Percentiles rank a stretch among this genome's conserved stretches.
phyloP scores from a whole-genome alignment of 2,329 filamentous ascomycete species.

The Coccinonectria pachysandricola region DNA sequence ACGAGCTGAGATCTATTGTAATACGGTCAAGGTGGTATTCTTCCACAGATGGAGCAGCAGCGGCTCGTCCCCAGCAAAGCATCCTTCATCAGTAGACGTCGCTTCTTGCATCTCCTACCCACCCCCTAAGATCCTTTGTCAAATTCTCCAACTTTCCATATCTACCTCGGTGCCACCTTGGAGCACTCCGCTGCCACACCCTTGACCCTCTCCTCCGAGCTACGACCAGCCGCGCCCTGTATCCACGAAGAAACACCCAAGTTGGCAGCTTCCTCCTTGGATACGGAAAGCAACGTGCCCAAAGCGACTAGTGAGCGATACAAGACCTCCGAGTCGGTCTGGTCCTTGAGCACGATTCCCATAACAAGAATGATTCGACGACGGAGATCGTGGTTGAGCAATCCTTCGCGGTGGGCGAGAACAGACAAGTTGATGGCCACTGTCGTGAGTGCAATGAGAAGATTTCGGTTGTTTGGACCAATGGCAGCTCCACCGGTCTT shows the following conservation, averaged over 20 bases:
- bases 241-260: constrained; percentile 33
- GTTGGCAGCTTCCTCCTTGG: constrained; percentile 31
- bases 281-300: constrained; percentile 60
- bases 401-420: constrained; percentile 43
- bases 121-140: no score
- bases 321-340: constrained; percentile 70
- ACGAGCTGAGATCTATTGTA: no score
- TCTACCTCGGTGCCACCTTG: constrained; percentile 21
- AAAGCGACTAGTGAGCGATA: constrained; percentile 75
- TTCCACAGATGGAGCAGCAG: no score
- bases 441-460: constrained; percentile 74
- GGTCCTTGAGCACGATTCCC: constrained; percentile 50
- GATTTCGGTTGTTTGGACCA: constrained; percentile 59
- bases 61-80: no score
- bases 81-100: no score
- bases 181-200: constrained; percentile 37
- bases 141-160: no score
- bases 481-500: constrained; percentile 36
- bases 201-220: constrained; percentile 37
- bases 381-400: constrained; percentile 23
- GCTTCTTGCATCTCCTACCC: no score
- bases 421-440: constrained; percentile 79
- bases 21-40: no score
- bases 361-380: constrained; percentile 48
- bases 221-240: constrained; percentile 31